These are phyloP conservation scores for Solanum bukasovii DNA, from an alignment of 257 asterid species.

Conservation along the genomic window DNA sequence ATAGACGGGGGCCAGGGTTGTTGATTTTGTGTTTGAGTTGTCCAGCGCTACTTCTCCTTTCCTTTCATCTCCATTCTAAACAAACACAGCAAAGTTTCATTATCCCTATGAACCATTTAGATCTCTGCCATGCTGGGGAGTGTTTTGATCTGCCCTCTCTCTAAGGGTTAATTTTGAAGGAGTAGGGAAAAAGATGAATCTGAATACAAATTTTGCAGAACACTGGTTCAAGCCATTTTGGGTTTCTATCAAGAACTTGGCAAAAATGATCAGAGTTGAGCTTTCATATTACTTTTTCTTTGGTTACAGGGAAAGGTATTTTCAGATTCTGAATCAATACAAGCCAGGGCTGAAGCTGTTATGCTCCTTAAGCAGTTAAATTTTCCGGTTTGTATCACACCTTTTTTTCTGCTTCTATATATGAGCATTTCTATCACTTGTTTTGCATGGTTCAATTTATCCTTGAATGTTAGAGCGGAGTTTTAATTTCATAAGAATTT, in stretches of 20 bases:
- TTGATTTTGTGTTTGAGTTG: background rate
- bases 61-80: background rate
- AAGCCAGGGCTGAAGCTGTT: slow-evolving; percentile 98
- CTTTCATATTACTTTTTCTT: background rate
- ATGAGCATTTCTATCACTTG: background rate
- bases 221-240: background rate
- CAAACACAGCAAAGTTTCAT: background rate
- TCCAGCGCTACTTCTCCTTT: background rate
- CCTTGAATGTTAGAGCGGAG: background rate
- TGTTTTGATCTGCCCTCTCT: background rate
- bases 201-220: background rate
- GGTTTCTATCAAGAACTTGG: background rate
- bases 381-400: slow-evolving; percentile 58
- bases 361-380: slow-evolving; percentile 96
- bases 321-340: slow-evolving; percentile 95
- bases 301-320: slow-evolving; percentile 81
- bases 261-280: background rate
- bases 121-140: background rate
- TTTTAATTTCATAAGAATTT: background rate
- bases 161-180: background rate
- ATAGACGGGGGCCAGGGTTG: background rate
- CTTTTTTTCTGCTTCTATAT: slow-evolving; percentile 2
- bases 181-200: background rate
- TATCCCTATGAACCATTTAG: background rate
- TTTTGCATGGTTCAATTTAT: background rate